Evolutionary conservation across 306 rosid genomes (phyloP).

Genomic region (Vigna reflexopilosa): DNA sequence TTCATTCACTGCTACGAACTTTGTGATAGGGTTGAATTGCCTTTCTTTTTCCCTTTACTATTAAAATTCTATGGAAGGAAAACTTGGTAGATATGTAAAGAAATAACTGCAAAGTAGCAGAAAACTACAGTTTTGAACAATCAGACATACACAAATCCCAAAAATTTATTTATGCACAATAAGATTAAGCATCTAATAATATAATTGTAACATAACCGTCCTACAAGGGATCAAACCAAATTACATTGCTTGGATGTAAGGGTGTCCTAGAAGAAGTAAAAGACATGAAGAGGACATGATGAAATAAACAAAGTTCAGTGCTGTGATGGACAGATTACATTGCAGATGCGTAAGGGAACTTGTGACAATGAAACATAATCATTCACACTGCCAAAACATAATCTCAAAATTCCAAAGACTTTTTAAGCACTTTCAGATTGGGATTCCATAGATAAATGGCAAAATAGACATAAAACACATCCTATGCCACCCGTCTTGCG

Average conservation of each 20-base stretch:
- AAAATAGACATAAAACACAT: neutral
- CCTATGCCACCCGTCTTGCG: neutral
- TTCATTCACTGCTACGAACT: too few relatives aligned
- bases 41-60: neutral
- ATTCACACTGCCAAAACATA: neutral
- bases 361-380: neutral
- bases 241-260: neutral
- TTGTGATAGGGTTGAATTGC: neutral
- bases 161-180: neutral
- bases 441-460: slow-evolving; percentile 8
- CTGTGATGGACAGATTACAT: neutral
- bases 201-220: neutral
- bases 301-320: neutral
- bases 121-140: neutral
- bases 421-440: slow-evolving; percentile 14
- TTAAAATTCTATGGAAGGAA: neutral
- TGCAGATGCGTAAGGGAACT: neutral
- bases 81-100: neutral
- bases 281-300: neutral
- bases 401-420: neutral
- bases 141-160: neutral
- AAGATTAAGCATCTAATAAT: slow-evolving; percentile 2
- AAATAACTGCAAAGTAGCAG: neutral
- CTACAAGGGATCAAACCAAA: neutral
- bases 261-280: neutral